Percentiles rank a stretch among this genome's conserved stretches.
phyloP scores from a whole-genome alignment of 495 filamentous ascomycete species.

The Cenococcum geophilum region DNA sequence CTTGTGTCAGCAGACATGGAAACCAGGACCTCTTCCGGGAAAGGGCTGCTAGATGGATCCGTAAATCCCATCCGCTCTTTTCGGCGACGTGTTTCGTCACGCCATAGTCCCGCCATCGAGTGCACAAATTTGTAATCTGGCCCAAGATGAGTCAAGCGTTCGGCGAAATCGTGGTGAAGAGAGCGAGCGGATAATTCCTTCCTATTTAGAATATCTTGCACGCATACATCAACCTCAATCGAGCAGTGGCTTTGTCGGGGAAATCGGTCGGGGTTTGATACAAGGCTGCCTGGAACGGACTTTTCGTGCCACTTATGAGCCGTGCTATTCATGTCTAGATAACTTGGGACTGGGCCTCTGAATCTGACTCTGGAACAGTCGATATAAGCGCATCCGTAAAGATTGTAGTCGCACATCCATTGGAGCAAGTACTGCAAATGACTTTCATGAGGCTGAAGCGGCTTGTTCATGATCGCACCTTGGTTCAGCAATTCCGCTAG shows the following conservation, averaged over 20 bases:
- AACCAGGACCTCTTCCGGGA: slow-evolving; percentile 69
- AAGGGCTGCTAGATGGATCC: slow-evolving; percentile 62
- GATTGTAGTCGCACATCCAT: slow-evolving; percentile 97
- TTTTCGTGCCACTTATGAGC: slow-evolving; percentile 73
- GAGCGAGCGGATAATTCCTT: slow-evolving; percentile 61
- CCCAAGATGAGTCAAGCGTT: slow-evolving; percentile 57
- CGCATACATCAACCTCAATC: slow-evolving; percentile 82
- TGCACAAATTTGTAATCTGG: slow-evolving; percentile 74
- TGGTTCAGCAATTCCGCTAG: slow-evolving; percentile 79
- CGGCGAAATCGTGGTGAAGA: slow-evolving; percentile 83
- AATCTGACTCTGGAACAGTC: slow-evolving; percentile 63
- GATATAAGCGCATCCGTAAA: slow-evolving; percentile 89
- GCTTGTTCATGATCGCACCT: slow-evolving; percentile 72
- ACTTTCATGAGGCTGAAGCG: slow-evolving; percentile 86
- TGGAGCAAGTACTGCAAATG: slow-evolving; percentile 87
- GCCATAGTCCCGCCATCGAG: slow-evolving; percentile 92
- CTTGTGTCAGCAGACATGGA: slow-evolving; percentile 81
- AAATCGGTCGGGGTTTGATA: slow-evolving; percentile 55
- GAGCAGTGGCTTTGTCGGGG: slow-evolving; percentile 80
- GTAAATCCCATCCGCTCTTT: slow-evolving; percentile 59
- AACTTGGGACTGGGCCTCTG: slow-evolving; percentile 67
- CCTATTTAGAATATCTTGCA: slow-evolving; percentile 83
- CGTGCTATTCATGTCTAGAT: slow-evolving; percentile 50
- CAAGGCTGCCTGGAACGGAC: slow-evolving; percentile 50
- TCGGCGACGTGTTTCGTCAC: slow-evolving; percentile 76